These are phyloP conservation scores for Craterostigma plantagineum DNA, from an alignment of 257 asterid genomes.

Conservation along the genomic window DNA sequence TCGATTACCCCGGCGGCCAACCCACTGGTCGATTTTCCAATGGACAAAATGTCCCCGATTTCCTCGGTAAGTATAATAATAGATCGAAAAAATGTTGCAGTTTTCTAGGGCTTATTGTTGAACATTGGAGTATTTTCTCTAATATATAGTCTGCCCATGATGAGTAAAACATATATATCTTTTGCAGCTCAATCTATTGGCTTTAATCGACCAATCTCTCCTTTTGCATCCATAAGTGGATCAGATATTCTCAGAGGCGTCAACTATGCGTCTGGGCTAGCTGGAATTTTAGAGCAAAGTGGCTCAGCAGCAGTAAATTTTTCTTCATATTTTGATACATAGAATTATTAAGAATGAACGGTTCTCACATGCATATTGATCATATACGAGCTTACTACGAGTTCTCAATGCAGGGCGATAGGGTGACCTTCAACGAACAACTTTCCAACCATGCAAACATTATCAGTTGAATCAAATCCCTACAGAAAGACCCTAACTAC, in stretches of 20 bases:
- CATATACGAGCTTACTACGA: too few species aligned
- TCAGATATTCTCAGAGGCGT: conserved; percentile 21
- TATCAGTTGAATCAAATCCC: neutral
- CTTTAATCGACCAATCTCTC: conserved; percentile 20
- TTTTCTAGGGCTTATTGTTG: neutral
- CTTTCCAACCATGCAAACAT: conserved; percentile 14
- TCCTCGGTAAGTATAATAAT: conserved; percentile 11
- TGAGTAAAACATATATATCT: neutral
- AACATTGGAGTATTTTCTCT: neutral
- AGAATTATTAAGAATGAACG: too few species aligned
- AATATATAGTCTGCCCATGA: too few species aligned
- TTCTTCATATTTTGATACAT: neutral
- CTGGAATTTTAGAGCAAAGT: conserved; percentile 34
- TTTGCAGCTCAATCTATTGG: conserved; percentile 26
- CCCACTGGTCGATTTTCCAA: conserved; percentile 39
- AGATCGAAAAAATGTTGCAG: too few species aligned
- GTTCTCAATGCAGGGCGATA: conserved; percentile 14
- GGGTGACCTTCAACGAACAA: conserved; percentile 15
- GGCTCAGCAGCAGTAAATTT: conserved; percentile 18
- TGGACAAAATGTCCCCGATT: conserved; percentile 19
- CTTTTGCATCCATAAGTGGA: conserved; percentile 18
- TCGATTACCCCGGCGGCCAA: conserved; percentile 26
- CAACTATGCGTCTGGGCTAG: conserved; percentile 51
- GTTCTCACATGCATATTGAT: too few species aligned
- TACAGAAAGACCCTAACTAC: neutral